A percentile compares a stretch with the other conserved stretches of the same genome.
These are phyloP conservation scores for Buddleja alternifolia DNA, from an alignment of 257 asterid genomes.

Conservation along the genomic window DNA sequence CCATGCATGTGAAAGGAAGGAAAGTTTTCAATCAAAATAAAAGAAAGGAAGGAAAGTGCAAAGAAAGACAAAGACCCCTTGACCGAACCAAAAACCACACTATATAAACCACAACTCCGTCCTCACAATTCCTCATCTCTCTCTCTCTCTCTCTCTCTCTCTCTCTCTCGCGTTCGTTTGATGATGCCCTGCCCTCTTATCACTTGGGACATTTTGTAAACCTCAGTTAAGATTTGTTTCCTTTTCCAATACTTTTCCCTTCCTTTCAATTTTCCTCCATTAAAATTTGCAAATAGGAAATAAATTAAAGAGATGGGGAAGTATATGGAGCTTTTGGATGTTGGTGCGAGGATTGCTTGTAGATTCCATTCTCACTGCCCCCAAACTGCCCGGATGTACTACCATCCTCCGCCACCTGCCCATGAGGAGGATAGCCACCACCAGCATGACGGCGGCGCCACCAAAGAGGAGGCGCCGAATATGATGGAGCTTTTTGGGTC, in stretches of 20 bases:
- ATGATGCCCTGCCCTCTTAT: slow-evolving; percentile 17
- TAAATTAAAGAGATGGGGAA: slow-evolving; percentile 34
- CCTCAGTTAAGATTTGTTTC: neutral
- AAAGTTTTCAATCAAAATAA: too few species aligned
- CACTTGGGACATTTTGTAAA: slow-evolving; percentile 27
- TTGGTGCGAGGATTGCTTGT: slow-evolving; percentile 46
- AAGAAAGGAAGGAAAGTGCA: too few species aligned
- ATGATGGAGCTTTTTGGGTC: slow-evolving; percentile 25
- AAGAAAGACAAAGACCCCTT: neutral
- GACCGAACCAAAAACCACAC: neutral
- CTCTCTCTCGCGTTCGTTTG: too few species aligned
- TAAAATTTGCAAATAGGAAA: neutral
- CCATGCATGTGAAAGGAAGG: too few species aligned
- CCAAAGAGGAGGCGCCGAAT: slow-evolving; percentile 27
- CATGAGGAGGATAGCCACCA: neutral
- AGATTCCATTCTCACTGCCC: slow-evolving; percentile 64
- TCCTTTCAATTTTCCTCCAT: neutral
- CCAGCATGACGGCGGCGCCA: slow-evolving; percentile 20
- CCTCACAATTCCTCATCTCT: neutral
- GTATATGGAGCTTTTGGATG: slow-evolving; percentile 51
- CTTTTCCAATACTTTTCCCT: neutral
- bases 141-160: neutral
- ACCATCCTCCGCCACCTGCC: slow-evolving; percentile 52
- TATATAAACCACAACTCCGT: slow-evolving; percentile 17
- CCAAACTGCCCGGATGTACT: slow-evolving; percentile 62